Evolutionary conservation across 305 asterid species (phyloP).

Genomic region (Salvia sclarea): DNA sequence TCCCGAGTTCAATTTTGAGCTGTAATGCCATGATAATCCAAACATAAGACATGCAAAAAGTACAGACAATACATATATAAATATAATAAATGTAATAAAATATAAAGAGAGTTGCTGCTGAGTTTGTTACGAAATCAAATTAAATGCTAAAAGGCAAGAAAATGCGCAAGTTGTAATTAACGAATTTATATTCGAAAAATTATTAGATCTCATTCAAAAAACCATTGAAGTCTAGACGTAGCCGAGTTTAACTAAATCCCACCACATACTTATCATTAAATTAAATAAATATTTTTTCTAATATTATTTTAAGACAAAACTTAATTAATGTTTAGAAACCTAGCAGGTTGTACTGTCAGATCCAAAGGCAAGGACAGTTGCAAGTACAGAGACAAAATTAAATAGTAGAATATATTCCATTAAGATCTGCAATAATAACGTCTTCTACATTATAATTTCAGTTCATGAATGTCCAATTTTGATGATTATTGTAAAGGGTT

Average conservation of each 20-base stretch:
- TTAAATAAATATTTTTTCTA: no score
- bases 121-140: no score
- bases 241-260: background rate
- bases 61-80: slow-evolving; percentile 37
- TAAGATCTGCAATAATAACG: slow-evolving; percentile 39
- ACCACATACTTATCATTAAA: no score
- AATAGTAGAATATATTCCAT: slow-evolving; percentile 36
- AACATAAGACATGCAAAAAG: slow-evolving; percentile 37
- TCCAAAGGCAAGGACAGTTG: slow-evolving; percentile 47
- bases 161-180: background rate
- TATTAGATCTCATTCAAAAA: background rate
- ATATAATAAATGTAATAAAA: slow-evolving; percentile 18
- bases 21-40: slow-evolving; percentile 39
- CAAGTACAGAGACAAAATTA: slow-evolving; percentile 39
- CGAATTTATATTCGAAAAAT: no score
- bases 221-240: background rate
- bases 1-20: slow-evolving; percentile 29
- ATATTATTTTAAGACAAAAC: background rate
- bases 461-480: slow-evolving; percentile 39
- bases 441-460: slow-evolving; percentile 20
- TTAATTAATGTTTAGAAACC: background rate
- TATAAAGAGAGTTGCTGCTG: slow-evolving; percentile 26
- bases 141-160: no score
- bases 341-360: slow-evolving; percentile 49
- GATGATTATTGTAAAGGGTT: slow-evolving; percentile 18